Evolutionary conservation across 2,329 filamentous ascomycete species (phyloP), one percentile per base, ranked within the genome.

Genomic region (Aureobasidium sp.): DNA sequence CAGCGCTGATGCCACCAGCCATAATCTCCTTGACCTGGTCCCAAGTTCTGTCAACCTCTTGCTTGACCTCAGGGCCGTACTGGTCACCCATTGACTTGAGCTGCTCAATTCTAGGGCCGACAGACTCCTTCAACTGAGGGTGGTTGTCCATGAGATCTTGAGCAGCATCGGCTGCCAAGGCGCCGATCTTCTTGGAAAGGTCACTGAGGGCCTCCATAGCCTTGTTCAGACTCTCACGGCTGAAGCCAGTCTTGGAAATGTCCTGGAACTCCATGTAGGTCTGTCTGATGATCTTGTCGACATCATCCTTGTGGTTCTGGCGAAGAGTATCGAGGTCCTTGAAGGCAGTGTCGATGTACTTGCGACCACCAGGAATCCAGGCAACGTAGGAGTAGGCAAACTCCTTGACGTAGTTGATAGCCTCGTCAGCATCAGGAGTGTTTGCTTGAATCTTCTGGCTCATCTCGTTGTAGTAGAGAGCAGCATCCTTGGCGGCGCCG

Each of bases 51-150:
- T 91, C 86, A 5, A 88, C 82, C 72, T 89, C 82, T 79, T 90
- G 86, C 81, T 90, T 89, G 0, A 87, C 88, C 70, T 91, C 86
- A 0, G 88, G 88, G 0, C 89, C 89, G 68, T 88, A 87, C 63
- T 84, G 78, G 15, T 90, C 82, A 29, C 85, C 85, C 73, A 90
- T 80, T 66, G 85, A 73, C 80, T 89, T 88, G 55, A 91, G 77
- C 71, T 88, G 82, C 55, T 89, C 83, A 48, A 89, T 74, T 67
- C 83, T 85, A 12, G 83, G 84, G 15, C 88, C 88, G 9, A 91
- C 75, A 75, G 88, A 87, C 70, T 90, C 82, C 78, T 89, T 90
- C 23, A 90, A 69, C 67, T 87, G 74, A 0, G 89, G 89, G 71
- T 91, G 88, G 70, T 90, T 89, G 68, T 90, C 81, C 56, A 91